A percentile compares a stretch with the other conserved stretches of the same genome.
These are phyloP conservation scores for Fragaria nilgerrensis DNA, from an alignment of 306 rosid genomes.

Conservation along the genomic window DNA sequence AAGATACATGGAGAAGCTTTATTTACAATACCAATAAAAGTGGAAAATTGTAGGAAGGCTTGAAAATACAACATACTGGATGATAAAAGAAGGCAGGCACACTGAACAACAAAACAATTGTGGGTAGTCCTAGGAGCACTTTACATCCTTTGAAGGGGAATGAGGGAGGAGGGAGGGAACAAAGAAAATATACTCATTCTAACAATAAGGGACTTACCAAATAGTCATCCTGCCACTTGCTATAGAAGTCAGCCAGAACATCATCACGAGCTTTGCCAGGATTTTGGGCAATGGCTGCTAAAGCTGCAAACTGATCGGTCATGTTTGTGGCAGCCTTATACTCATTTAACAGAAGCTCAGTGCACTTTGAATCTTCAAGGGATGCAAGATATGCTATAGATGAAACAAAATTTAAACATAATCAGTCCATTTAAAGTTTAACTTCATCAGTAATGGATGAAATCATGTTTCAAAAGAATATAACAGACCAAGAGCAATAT, in stretches of 20 bases:
- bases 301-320: constrained; percentile 97
- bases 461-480: constrained; percentile 14
- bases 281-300: constrained; percentile 82
- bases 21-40: neutral
- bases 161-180: neutral
- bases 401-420: constrained; percentile 26
- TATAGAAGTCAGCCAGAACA: constrained; percentile 77
- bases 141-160: neutral
- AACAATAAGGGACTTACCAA: constrained; percentile 48
- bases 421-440: constrained; percentile 18
- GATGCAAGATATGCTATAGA: constrained; percentile 72
- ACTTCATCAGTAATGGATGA: constrained; percentile 4
- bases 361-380: constrained; percentile 57
- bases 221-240: constrained; percentile 89
- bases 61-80: neutral
- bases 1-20: neutral
- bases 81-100: neutral
- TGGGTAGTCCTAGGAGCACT: neutral
- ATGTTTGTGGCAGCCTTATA: constrained; percentile 84
- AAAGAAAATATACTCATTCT: constrained; percentile 14
- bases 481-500: constrained; percentile 72
- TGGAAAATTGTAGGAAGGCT: neutral
- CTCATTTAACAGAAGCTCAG: constrained; percentile 58
- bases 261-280: constrained; percentile 86
- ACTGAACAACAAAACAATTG: neutral